A percentile compares a stretch with the other conserved stretches of the same genome.
These are phyloP conservation scores for Fusarium newnesense DNA, from an alignment of 2,329 filamentous ascomycete species.

Conservation along the genomic window DNA sequence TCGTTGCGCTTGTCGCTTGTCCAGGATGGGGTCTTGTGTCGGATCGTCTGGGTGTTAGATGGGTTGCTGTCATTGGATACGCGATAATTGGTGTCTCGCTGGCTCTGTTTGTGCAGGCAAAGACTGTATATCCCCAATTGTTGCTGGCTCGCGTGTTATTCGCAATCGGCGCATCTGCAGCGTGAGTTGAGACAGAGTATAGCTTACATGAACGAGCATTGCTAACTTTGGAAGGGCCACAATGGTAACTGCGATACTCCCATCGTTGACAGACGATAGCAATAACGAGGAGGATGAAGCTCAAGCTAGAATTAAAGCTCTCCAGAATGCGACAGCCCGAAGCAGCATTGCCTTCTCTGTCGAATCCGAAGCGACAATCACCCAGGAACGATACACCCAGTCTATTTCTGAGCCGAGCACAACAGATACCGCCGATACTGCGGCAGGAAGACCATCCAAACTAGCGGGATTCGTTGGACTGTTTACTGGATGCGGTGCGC, in stretches of 20 bases:
- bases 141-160: slow-evolving; percentile 87
- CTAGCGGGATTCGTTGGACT: slow-evolving; percentile 91
- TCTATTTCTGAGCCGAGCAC: slow-evolving; percentile 46
- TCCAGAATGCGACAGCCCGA: slow-evolving; percentile 53
- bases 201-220: neutral
- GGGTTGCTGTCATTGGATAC: slow-evolving; percentile 82
- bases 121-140: slow-evolving; percentile 88
- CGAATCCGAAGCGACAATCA: slow-evolving; percentile 80
- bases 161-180: slow-evolving; percentile 89
- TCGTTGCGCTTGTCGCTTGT: slow-evolving; percentile 83
- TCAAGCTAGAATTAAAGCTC: slow-evolving; percentile 48
- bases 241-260: slow-evolving; percentile 96
- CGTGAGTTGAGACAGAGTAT: slow-evolving; percentile 58
- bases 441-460: slow-evolving; percentile 60
- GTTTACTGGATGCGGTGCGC: slow-evolving; percentile 90
- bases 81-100: slow-evolving; percentile 81
- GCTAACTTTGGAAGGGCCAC: slow-evolving; percentile 67
- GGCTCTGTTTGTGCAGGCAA: slow-evolving; percentile 84
- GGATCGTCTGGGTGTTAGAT: slow-evolving; percentile 79
- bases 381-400: slow-evolving; percentile 67
- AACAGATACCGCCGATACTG: slow-evolving; percentile 38
- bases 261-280: slow-evolving; percentile 70
- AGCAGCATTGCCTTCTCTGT: slow-evolving; percentile 74
- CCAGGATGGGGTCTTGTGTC: slow-evolving; percentile 82
- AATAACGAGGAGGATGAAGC: slow-evolving; percentile 42